Evolutionary conservation across 148 eudicot species (phyloP), one percentile per base, ranked within the genome.

Genomic region (Simmondsia chinensis): DNA sequence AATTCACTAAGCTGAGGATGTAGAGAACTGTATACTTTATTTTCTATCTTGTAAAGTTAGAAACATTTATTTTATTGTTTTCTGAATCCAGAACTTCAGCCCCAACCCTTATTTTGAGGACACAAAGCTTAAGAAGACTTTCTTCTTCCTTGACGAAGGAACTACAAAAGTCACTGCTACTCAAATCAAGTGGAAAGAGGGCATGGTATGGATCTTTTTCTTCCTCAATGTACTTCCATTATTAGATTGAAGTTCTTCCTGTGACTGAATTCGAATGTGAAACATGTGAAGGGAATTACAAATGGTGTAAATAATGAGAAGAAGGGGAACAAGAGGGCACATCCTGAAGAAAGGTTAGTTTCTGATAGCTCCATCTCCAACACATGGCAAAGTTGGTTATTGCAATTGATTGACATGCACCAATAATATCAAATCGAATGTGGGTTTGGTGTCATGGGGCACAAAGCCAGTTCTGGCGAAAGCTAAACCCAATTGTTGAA

Each of bases 111-210:
- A 56, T 60, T 93, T 93, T 53, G 99, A 82, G 67, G 77, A 86
- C 59, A 55, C 72, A 7, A 75, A 80, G 74, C 94, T 93, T 41
- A 69, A 78, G 13, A 93, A 82, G 76, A 61, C 87, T 37, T 93
- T 82, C 72, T 68, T 79, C 43, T 82, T 93, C 68, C 77, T 72
- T 26, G 94, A 86, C 33, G 99, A 91, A 55, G 99, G 99, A 59
- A 59, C 73, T 12, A 77, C 82, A 8, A 86, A 86, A 63, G 63
- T 93, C 46, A 73, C 87, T 20, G 79, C 94, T 7, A 86, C 99
- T 33, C 33, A 74, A 32, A 93, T 93, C 21, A 77, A 80, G 48
- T 93, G 99, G 99, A 93, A 86, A 69, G 87, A 93, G 57, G 99
- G 96, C 64, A 72, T 64, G 77, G 99, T 93, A 61, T 47, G 73